Evolutionary conservation across 495 filamentous ascomycete species (phyloP), one percentile per base, ranked within the genome.

Genomic region (Talaromyces trachyspermus): DNA sequence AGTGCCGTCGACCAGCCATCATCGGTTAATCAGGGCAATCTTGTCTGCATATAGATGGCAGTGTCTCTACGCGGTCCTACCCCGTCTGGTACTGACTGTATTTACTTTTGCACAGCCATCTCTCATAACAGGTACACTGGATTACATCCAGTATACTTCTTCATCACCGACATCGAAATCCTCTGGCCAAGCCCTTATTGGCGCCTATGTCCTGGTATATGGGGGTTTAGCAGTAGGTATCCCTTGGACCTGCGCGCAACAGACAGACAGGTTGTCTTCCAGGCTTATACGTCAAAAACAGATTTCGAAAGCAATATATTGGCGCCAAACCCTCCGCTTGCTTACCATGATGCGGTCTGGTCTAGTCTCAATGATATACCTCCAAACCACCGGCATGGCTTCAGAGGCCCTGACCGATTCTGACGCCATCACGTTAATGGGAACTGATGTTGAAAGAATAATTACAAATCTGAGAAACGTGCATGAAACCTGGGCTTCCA

Each of bases 101-200:
- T 81, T 86, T 58, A 75, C 64, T 37, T 77, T 82, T 50, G 75
- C 72, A 27, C 82, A 85, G 54, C 83, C 83, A 3, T 70, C 86
- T 37, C 66, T 87, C 15, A 68, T 87, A 8, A 66, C 76, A 29
- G 62, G 69, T 12, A 70, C 77, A 0, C 54, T 83, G 4, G 53
- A 54, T 5, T 75, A 74, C 40, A 70, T 76, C 5, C 44, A 64
- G 8, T n/a, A n/a, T n/a, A 53, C 70, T 43, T 65, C 74, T 2
- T 60, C 57, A 0, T 69, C 61, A 17, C 29, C 50, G 7, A 52
- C 46, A 36, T 60, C 64, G 4, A 68, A 56, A 14, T 76, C 81
- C 45, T 49, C 68, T 19, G 69, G 74, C 32, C 77, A 72, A 44
- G 74, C 75, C 10, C 58, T 79, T 38, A 74, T 81, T 43, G 77